These are phyloP conservation scores for Beauveria scarabaeidicola DNA, from an alignment of 2,329 filamentous ascomycete species.

Conservation along the genomic window DNA sequence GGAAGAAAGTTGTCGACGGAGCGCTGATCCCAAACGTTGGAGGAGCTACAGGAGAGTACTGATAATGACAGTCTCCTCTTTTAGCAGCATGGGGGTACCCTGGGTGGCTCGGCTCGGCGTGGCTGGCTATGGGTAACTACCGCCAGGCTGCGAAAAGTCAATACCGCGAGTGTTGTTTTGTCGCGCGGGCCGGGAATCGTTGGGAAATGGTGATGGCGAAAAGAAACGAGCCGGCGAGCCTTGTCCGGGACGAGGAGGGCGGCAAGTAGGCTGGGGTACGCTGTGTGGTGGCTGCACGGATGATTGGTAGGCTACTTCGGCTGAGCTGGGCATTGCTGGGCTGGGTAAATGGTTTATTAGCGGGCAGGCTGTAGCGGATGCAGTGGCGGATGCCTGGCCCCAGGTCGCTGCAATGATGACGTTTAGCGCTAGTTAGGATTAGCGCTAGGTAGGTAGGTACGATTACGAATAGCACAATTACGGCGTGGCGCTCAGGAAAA, in stretches of 20 bases:
- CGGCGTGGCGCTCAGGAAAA: neutral
- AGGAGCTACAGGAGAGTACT: neutral
- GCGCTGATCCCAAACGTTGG: slow-evolving; percentile 5
- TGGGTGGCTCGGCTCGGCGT: neutral
- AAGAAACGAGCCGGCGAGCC: neutral
- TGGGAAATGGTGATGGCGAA: slow-evolving; percentile 1
- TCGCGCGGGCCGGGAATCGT: neutral
- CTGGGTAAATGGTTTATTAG: neutral
- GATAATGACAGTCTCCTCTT: neutral
- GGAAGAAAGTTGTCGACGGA: neutral
- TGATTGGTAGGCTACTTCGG: neutral
- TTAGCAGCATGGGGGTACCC: neutral
- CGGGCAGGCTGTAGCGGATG: neutral
- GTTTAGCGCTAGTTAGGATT: neutral
- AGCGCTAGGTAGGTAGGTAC: neutral
- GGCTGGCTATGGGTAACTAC: neutral
- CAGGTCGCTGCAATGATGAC: neutral
- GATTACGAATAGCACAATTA: neutral
- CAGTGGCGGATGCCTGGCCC: neutral
- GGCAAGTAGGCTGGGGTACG: neutral
- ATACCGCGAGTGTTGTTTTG: neutral
- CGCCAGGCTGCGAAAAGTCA: slow-evolving; percentile 1
- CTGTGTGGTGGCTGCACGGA: neutral
- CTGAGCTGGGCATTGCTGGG: neutral
- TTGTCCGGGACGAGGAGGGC: neutral